Percentiles rank a stretch among this genome's conserved stretches.
phyloP scores from a whole-genome alignment of 495 filamentous ascomycete species.

The Trichoderma gamsii region DNA sequence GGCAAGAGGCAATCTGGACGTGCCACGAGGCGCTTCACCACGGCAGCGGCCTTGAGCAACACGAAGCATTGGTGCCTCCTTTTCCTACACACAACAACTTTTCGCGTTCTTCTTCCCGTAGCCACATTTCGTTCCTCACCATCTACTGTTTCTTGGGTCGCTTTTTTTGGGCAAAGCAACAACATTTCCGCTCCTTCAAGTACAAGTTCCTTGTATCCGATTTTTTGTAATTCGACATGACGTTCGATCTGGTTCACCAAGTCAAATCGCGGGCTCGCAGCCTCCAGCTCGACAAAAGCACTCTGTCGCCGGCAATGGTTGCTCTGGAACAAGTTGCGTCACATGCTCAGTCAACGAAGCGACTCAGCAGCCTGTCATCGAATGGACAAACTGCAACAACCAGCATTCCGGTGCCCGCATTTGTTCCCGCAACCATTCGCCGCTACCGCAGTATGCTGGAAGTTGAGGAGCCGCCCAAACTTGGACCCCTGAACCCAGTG shows the following conservation, averaged over 20 bases:
- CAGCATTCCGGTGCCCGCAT: not conserved
- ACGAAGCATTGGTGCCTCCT: conserved; percentile 19
- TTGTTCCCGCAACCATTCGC: conserved; percentile 23
- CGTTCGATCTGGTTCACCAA: conserved; percentile 39
- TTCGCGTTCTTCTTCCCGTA: conserved; percentile 18
- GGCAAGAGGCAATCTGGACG: conserved; percentile 21
- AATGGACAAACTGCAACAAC: conserved; percentile 7
- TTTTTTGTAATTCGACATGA: conserved; percentile 26
- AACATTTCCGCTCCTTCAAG: conserved; percentile 34
- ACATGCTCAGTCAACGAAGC: conserved; percentile 20
- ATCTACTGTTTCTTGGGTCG: conserved; percentile 37
- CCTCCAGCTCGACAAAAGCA: conserved; percentile 39
- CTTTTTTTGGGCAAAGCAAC: conserved; percentile 26
- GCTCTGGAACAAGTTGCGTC: not conserved
- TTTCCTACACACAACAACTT: conserved; percentile 24
- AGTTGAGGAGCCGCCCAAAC: conserved; percentile 40
- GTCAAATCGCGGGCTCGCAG: conserved; percentile 39
- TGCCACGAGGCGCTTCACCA: conserved; percentile 16
- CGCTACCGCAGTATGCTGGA: conserved; percentile 46
- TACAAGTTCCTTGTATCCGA: conserved; percentile 30
- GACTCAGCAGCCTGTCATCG: conserved; percentile 37
- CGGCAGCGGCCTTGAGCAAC: conserved; percentile 18
- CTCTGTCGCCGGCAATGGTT: conserved; percentile 19
- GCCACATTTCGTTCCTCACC: conserved; percentile 13
- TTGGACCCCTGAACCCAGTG: conserved; percentile 39